Evolutionary conservation across 306 rosid genomes (phyloP).

Genomic region (Arachis stenosperma): DNA sequence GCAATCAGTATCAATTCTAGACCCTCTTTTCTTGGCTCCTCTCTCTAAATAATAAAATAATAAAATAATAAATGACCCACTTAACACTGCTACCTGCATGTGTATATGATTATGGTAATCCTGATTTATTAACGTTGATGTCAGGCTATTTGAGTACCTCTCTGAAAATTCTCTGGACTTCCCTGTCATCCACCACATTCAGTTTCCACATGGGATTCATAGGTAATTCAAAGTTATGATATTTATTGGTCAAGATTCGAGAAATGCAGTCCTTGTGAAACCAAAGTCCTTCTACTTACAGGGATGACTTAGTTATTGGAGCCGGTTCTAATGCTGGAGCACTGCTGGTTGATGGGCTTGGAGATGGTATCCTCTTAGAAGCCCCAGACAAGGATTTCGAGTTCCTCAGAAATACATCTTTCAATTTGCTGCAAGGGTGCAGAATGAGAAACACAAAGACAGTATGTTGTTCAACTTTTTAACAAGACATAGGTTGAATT

Average conservation of each 20-base stretch:
- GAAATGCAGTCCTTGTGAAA: constrained; percentile 23
- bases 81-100: no score
- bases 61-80: no score
- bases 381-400: constrained; percentile 88
- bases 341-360: constrained; percentile 97
- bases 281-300: constrained; percentile 42
- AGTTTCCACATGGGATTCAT: constrained; percentile 80
- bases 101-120: constrained; percentile 13
- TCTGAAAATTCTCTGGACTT: constrained; percentile 72
- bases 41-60: no score
- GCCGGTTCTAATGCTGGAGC: constrained; percentile 94
- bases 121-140: constrained; percentile 16
- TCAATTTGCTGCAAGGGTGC: constrained; percentile 98
- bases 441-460: constrained; percentile 98
- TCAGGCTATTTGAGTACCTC: constrained; percentile 84
- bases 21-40: no score
- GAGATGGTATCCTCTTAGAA: constrained; percentile 89
- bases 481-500: constrained; percentile 9
- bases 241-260: constrained; percentile 19
- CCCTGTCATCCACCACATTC: constrained; percentile 93
- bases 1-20: background rate
- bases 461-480: constrained; percentile 48
- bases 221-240: constrained; percentile 54
- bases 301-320: constrained; percentile 92
- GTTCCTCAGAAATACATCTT: constrained; percentile 85